Evolutionary conservation across 2,329 filamentous ascomycete genomes (phyloP).

Genomic region (Akanthomyces lecanii): DNA sequence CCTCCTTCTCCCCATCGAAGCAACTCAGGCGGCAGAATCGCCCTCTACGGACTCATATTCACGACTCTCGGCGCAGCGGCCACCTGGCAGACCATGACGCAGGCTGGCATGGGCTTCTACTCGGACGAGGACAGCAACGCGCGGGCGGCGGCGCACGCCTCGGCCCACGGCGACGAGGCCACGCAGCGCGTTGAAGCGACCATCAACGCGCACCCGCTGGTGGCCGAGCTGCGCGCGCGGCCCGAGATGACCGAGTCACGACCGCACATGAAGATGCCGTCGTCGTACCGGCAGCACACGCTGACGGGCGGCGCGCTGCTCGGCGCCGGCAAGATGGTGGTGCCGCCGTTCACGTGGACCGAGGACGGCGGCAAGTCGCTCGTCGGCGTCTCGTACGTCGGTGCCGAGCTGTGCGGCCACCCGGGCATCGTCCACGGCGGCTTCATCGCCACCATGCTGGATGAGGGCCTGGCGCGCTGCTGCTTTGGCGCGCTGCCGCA

Average conservation of each 20-base stretch:
- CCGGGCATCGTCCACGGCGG: constrained; percentile 89
- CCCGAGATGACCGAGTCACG: constrained; percentile 69
- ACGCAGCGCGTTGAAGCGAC: constrained; percentile 61
- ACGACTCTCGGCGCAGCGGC: constrained; percentile 30
- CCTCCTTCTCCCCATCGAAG: constrained; percentile 6
- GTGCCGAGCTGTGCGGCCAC: constrained; percentile 78
- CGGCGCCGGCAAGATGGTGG: constrained; percentile 69
- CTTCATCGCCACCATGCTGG: constrained; percentile 83
- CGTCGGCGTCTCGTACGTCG: constrained; percentile 72
- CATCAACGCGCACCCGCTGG: constrained; percentile 73
- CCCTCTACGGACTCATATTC: constrained; percentile 30
- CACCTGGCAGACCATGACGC: constrained; percentile 34
- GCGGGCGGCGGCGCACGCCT: constrained; percentile 48
- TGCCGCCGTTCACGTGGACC: constrained; percentile 75
- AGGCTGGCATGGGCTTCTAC: constrained; percentile 36
- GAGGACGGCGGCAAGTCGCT: constrained; percentile 66
- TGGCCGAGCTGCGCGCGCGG: constrained; percentile 61
- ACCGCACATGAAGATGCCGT: constrained; percentile 83
- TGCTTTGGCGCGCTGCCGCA: constrained; percentile 86
- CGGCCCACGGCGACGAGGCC: constrained; percentile 45
- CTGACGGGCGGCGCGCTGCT: constrained; percentile 77
- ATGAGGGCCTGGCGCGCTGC: constrained; percentile 83
- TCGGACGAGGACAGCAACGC: constrained; percentile 67
- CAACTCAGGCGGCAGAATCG: constrained; percentile 23
- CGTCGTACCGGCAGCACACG: constrained; percentile 63